Evolutionary conservation across 805 yeast species (phyloP).

Genomic region (Priceomyces melissophilus): DNA sequence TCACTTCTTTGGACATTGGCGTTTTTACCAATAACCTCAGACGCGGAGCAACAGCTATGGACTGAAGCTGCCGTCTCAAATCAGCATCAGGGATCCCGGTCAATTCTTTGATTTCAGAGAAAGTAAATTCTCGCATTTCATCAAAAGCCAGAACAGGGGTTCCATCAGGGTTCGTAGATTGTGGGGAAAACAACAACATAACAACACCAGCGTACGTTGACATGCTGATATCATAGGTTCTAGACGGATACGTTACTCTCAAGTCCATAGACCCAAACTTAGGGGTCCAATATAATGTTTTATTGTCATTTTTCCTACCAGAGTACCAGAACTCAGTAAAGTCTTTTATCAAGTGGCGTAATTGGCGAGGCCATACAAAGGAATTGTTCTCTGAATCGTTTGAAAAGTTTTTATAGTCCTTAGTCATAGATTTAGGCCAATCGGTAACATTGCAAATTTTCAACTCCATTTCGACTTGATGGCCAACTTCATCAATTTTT

Average conservation of each 20-base stretch:
- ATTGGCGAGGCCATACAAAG: constrained; percentile 39
- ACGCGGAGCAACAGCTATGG: constrained; percentile 80
- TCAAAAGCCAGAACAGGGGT: constrained; percentile 39
- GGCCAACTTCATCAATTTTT: constrained; percentile 8
- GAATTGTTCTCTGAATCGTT: constrained; percentile 16
- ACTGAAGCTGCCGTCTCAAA: constrained; percentile 70
- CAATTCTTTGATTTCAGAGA: constrained; percentile 55
- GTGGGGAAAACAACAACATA: constrained; percentile 62
- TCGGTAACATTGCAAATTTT: constrained; percentile 42
- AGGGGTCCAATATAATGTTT: constrained; percentile 67
- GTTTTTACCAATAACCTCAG: constrained; percentile 69
- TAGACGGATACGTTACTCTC: constrained; percentile 62
- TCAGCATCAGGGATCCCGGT: constrained; percentile 76
- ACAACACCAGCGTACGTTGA: constrained; percentile 80
- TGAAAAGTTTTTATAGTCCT: constrained; percentile 34
- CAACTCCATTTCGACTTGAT: constrained; percentile 33
- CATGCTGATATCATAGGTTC: constrained; percentile 74
- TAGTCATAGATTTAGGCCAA: constrained; percentile 47
- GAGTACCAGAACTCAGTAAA: constrained; percentile 42
- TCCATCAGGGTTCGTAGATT: constrained; percentile 28
- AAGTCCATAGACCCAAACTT: constrained; percentile 81
- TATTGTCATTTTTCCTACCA: constrained; percentile 38
- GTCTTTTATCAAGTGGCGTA: constrained; percentile 31
- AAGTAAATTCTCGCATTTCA: constrained; percentile 53
- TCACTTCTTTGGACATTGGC: constrained; percentile 74